Evolutionary conservation across 352 stramenopile genomes (phyloP).

Genomic region (Phytophthora pinifolia): DNA sequence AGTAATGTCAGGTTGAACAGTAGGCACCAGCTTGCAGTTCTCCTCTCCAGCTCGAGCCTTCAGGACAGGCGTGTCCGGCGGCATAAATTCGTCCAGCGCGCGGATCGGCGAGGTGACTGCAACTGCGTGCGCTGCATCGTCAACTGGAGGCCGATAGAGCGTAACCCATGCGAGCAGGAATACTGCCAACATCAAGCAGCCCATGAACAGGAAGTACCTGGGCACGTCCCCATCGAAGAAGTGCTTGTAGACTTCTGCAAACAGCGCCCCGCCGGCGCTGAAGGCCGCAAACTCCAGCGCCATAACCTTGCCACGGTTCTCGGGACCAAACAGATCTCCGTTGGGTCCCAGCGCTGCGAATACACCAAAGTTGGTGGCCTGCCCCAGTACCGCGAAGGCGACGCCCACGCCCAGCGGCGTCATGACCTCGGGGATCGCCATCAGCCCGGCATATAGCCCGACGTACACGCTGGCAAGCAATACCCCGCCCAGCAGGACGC

Average conservation of each 20-base stretch:
- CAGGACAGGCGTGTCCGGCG: constrained; percentile 8
- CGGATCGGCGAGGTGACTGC: constrained; percentile 18
- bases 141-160: constrained; percentile 37
- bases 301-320: constrained; percentile 74
- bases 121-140: constrained; percentile 13
- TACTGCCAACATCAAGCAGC: constrained; percentile 44
- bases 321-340: constrained; percentile 67
- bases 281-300: constrained; percentile 64
- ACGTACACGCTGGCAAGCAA: constrained; percentile 50
- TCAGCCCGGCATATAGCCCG: constrained; percentile 39
- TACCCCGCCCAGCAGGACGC: constrained; percentile 45
- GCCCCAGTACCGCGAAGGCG: constrained; percentile 57
- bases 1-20: constrained; percentile 45
- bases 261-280: constrained; percentile 67
- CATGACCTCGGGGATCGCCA: constrained; percentile 33
- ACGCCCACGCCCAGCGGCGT: constrained; percentile 51
- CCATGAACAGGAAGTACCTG: constrained; percentile 74
- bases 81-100: constrained; percentile 52
- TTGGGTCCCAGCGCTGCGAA: constrained; percentile 74
- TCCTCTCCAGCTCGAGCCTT: neutral
- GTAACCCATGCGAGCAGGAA: constrained; percentile 58
- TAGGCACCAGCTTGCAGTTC: constrained; percentile 9
- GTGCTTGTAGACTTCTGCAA: constrained; percentile 63
- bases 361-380: constrained; percentile 69
- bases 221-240: constrained; percentile 57